A percentile compares a stretch with the other conserved stretches of the same genome.
phyloP scores from a whole-genome alignment of 805 yeast species.

The Starmerella potacharoeniae region DNA sequence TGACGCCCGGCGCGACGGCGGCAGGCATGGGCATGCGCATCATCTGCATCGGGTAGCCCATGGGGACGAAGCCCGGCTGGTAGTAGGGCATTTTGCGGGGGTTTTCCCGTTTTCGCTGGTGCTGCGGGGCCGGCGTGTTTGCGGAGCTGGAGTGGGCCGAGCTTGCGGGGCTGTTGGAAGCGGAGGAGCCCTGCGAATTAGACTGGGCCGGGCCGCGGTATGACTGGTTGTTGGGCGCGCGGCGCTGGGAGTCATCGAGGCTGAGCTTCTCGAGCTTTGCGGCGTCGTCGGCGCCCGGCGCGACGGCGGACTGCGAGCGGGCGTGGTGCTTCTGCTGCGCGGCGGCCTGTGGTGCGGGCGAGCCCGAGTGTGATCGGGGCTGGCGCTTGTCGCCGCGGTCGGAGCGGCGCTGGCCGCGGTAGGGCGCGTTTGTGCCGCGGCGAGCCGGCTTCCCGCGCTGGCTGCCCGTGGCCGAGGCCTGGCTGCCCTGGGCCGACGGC shows the following conservation, averaged over 20 bases:
- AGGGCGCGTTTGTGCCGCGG: slow-evolving; percentile 2
- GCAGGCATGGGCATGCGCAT: slow-evolving; percentile 11
- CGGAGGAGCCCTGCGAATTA: slow-evolving; percentile 3
- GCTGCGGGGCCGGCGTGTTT: slow-evolving; percentile 2
- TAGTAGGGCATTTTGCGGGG: slow-evolving; percentile 6
- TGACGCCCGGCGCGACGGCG: not conserved
- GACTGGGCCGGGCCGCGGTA: not conserved
- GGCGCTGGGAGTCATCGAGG: slow-evolving; percentile 1
- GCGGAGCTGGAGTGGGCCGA: slow-evolving; percentile 1
- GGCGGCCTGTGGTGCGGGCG: slow-evolving; percentile 4
- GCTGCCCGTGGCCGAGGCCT: slow-evolving; percentile 2
- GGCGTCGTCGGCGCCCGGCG: not conserved
- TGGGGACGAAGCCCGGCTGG: slow-evolving; percentile 8
- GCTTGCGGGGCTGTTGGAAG: slow-evolving; percentile 1
- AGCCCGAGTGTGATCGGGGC: slow-evolving; percentile 5
- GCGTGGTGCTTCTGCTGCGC: slow-evolving; percentile 8
- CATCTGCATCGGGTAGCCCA: slow-evolving; percentile 8
- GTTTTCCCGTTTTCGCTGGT: slow-evolving; percentile 2
- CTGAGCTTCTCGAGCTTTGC: slow-evolving; percentile 1
- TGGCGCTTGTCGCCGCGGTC: slow-evolving; percentile 11
- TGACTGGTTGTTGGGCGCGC: not conserved
- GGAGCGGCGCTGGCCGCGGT: slow-evolving; percentile 3
- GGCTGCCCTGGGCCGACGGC: not conserved
- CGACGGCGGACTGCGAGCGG: slow-evolving; percentile 11
- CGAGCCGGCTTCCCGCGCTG: slow-evolving; percentile 9